phyloP scores from a whole-genome alignment of 208 protist species.

The Trypanosoma mega region DNA sequence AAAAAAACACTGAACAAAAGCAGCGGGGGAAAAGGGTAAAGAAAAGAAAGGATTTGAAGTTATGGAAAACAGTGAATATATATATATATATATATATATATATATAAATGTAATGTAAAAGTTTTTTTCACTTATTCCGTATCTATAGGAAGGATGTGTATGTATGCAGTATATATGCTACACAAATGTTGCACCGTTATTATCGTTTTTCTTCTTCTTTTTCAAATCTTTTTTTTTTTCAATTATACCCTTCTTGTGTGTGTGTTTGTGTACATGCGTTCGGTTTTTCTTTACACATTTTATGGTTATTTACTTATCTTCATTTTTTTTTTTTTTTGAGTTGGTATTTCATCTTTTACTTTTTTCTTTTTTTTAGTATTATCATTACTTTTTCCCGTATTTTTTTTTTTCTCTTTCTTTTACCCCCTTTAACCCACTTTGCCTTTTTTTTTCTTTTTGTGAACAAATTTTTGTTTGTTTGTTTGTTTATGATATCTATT shows the following conservation, averaged over 20 bases:
- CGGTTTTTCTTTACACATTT: background rate
- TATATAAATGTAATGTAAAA: background rate
- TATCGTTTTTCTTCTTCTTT: background rate
- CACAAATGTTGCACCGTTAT: no score
- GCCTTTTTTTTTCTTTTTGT: background rate
- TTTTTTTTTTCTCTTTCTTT: background rate
- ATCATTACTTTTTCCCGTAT: background rate
- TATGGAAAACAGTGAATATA: no score
- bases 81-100: constrained; percentile 3
- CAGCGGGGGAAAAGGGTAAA: constrained; percentile 2
- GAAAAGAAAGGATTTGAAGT: background rate
- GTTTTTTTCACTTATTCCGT: no score
- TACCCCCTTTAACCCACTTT: no score
- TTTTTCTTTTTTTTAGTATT: background rate
- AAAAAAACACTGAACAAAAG: no score
- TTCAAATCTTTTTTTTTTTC: background rate
- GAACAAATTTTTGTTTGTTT: background rate
- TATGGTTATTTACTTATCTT: background rate
- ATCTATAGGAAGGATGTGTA: no score
- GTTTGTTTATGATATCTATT: background rate
- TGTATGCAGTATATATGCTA: no score
- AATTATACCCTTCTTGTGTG: background rate
- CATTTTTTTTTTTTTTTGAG: background rate
- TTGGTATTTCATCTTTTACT: background rate
- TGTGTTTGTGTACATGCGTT: background rate